phyloP scores from a whole-genome alignment of 2,329 filamentous ascomycete species.

The Pestalotiopsis sp. region DNA sequence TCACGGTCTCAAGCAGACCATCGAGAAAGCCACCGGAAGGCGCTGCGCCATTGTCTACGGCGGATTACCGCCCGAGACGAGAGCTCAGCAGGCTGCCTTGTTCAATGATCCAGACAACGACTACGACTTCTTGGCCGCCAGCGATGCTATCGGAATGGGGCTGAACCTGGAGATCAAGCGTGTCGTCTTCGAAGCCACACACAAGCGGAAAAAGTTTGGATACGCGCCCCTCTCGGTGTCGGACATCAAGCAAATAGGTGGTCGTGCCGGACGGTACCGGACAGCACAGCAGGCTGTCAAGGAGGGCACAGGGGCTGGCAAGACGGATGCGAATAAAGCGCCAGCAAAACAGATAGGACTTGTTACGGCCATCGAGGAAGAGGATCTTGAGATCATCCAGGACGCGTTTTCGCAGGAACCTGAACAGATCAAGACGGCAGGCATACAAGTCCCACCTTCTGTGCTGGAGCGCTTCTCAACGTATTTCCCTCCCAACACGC shows the following conservation, averaged over 20 bases:
- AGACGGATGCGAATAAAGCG: constrained; percentile 13
- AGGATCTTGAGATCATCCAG: constrained; percentile 67
- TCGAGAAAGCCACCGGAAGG: constrained; percentile 75
- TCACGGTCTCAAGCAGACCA: constrained; percentile 75
- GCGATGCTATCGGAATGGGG: constrained; percentile 96
- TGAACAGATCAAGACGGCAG: constrained; percentile 69
- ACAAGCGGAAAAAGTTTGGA: constrained; percentile 69
- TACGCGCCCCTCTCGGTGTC: constrained; percentile 66
- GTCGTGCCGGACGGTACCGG: constrained; percentile 85
- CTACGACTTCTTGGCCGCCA: constrained; percentile 92
- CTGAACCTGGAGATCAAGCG: constrained; percentile 91
- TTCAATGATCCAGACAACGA: constrained; percentile 97
- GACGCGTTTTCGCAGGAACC: constrained; percentile 66
- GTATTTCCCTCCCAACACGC: constrained; percentile 80
- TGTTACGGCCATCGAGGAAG: constrained; percentile 76
- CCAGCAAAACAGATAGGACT: constrained; percentile 54
- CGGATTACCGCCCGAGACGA: constrained; percentile 85
- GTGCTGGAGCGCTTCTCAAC: constrained; percentile 76
- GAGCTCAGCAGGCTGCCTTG: constrained; percentile 84
- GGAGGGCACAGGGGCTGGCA: constrained; percentile 14
- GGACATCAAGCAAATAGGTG: constrained; percentile 93
- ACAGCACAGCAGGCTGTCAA: constrained; percentile 63
- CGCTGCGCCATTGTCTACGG: constrained; percentile 95
- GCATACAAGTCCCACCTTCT: constrained; percentile 71
- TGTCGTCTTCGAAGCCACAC: constrained; percentile 79